Evolutionary conservation across 2,329 filamentous ascomycete species (phyloP).

Genomic region (Stagonosporopsis chrysanthemi): DNA sequence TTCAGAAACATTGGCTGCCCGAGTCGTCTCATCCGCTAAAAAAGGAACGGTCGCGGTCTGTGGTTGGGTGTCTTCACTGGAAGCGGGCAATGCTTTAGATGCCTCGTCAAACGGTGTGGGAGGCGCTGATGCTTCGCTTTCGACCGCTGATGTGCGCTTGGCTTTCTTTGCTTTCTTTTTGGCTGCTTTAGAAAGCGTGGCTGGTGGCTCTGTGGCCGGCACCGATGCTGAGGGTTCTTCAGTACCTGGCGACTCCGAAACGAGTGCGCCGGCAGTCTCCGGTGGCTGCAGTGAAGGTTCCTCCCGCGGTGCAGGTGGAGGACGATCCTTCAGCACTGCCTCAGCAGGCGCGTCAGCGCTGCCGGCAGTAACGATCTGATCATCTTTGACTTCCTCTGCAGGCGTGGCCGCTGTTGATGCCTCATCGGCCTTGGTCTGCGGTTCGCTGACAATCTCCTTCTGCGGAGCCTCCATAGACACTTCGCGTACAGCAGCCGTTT

Average conservation of each 20-base stretch:
- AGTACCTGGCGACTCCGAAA: neutral
- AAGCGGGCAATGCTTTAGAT: slow-evolving; percentile 17
- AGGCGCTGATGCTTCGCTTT: slow-evolving; percentile 22
- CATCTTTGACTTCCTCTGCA: neutral
- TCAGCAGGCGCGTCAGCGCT: slow-evolving; percentile 1
- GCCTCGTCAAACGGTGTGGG: slow-evolving; percentile 19
- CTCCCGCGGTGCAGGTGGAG: slow-evolving; percentile 12
- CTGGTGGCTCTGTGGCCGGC: slow-evolving; percentile 3
- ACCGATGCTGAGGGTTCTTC: neutral
- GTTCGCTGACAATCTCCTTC: neutral
- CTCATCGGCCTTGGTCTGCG: neutral
- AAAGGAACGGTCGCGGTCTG: slow-evolving; percentile 33
- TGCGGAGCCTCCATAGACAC: neutral
- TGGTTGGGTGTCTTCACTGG: slow-evolving; percentile 34
- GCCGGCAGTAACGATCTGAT: neutral
- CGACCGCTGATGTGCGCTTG: slow-evolving; percentile 30
- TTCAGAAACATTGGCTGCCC: slow-evolving; percentile 43
- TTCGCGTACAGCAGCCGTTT: neutral
- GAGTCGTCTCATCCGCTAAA: slow-evolving; percentile 45
- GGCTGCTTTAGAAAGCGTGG: slow-evolving; percentile 35
- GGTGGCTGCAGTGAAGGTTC: neutral
- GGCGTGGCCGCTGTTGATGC: neutral
- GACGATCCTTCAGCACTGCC: slow-evolving; percentile 10
- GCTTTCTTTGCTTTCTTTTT: slow-evolving; percentile 42
- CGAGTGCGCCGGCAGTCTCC: neutral